Evolutionary conservation across 495 filamentous ascomycete genomes (phyloP), one percentile per base, ranked within the genome.

Genomic region (Barbatosphaeria neglecta): DNA sequence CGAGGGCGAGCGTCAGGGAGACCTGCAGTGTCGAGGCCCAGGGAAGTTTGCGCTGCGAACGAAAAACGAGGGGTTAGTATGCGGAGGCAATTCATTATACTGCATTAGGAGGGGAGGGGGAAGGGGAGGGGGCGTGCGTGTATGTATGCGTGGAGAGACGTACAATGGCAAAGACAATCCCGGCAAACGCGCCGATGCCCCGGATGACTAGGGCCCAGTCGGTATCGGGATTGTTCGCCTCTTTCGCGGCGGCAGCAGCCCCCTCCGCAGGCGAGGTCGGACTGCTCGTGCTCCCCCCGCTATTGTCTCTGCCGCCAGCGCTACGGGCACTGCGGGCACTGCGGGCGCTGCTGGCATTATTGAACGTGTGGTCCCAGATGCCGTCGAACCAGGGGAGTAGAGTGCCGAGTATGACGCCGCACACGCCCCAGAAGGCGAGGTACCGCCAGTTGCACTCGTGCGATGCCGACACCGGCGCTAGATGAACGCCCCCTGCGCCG

Each of bases 131-230:
- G 38, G 18, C 11, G 38, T 39, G 6, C 20, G 38, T 37, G 33
- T 41, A 41, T 31, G 18, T 15, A 27, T 49, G 17, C 37, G 22
- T 41, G 39, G 37, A 20, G 47, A 24, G 17, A 70, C 80, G 62
- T 72, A 90, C 85, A 72, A 98, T 95, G 16, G 92, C 92, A 69
- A 95, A 97, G 17, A 88, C 89, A 62, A 98, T 92, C 11, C 92
- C 92, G 20, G 95, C 80, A 65, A 98, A 96, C 15, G 87, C 89
- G 31, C 92, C 93, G 37, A 97, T 81, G 49, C 88, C 86, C 45
- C 92, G 73, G 17, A 96, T 79, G 9, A 84, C 84, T 24, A 84
- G 77, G 35, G 81, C 81, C 90, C 87, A 96, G 49, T 87, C 85
- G 1, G 68, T 72, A 15, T 61, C 55, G 16, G 58, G 49, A 16